Evolutionary conservation across 257 asterid species (phyloP), one percentile per base, ranked within the genome.

Genomic region (Cynanchum wilfordii): DNA sequence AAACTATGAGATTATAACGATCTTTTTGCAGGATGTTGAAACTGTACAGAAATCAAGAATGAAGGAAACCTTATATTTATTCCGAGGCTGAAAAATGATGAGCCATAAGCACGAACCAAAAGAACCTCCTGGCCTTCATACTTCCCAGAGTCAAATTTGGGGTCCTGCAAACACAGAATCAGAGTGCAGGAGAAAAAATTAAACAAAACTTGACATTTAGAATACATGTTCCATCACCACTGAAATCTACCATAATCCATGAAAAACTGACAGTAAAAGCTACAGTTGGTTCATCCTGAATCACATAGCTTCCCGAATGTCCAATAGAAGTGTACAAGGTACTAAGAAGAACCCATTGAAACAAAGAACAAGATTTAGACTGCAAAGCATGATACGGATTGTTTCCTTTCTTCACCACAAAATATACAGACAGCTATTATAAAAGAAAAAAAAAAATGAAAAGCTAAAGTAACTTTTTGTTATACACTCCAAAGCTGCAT

Each of bases 51-150:
- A 13, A 49, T 4, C 40, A 6, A 45, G 73, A 60, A 70, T 4
- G 29, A 45, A 55, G 59, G 25, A 70, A 76, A 92, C 99, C 98
- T 92, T 87, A 92, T 86, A 87, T 85, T 90, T 81, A 95, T 90
- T 82, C 97, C 98, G 76, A 95, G 99, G 68, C 90, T 84, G 89
- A 95, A 95, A 85, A 86, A 90, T n/a, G 92, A 87, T 80, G 96
- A 87, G 63, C 98, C 96, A 75, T 89, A 95, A 82, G 98, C 99
- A 81, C 98, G 97, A 68, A 92, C 95, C 60, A 75, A 77, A 68
- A 95, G 84, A 76, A 88, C 93, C 83, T 92, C 97, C 75, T 83
- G 87, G 49, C 87, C 92, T 75, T 88, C 96, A 72, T 90, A 77
- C 77, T 86, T 88, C 80, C 72, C 87, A 71, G 78, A 74, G 76